These are phyloP conservation scores for Hansenula sp. DNA, from an alignment of 1,139 yeast species.

Conservation along the genomic window DNA sequence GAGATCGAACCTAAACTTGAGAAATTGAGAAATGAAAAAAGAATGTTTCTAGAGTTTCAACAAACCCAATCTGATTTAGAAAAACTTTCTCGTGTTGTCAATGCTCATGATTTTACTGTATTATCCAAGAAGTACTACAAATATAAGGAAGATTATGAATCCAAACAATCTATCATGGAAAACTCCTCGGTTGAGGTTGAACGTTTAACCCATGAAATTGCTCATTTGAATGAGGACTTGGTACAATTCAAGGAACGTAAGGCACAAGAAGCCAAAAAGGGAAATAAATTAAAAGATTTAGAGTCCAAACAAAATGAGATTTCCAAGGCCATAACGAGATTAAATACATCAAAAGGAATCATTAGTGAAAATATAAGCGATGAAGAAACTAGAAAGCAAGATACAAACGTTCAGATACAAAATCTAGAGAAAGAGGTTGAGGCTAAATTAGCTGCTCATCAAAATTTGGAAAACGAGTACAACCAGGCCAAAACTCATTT, in stretches of 20 bases:
- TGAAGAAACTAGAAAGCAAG: conserved; percentile 31
- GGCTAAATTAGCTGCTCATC: conserved; percentile 23
- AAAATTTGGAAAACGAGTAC: conserved; percentile 36
- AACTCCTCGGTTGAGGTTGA: conserved; percentile 29
- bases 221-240: conserved; percentile 59
- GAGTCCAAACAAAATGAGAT: conserved; percentile 57
- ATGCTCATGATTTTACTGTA: conserved; percentile 67
- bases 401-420: conserved; percentile 16
- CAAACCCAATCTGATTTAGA: conserved; percentile 81
- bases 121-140: conserved; percentile 39
- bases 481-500: conserved; percentile 41
- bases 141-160: conserved; percentile 32
- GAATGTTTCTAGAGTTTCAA: conserved; percentile 81
- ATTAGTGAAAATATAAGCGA: conserved; percentile 50
- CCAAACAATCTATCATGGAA: conserved; percentile 19
- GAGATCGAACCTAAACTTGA: conserved; percentile 94
- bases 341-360: conserved; percentile 60
- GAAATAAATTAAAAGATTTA: conserved; percentile 56
- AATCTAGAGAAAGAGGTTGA: conserved; percentile 22
- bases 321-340: conserved; percentile 65
- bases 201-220: conserved; percentile 51
- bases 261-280: conserved; percentile 59
- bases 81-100: conserved; percentile 65
- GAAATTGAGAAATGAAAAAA: conserved; percentile 74
- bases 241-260: conserved; percentile 49